These are phyloP conservation scores for Auricularia sp. DNA, from an alignment of 768 basidiomycete species.

Conservation along the genomic window DNA sequence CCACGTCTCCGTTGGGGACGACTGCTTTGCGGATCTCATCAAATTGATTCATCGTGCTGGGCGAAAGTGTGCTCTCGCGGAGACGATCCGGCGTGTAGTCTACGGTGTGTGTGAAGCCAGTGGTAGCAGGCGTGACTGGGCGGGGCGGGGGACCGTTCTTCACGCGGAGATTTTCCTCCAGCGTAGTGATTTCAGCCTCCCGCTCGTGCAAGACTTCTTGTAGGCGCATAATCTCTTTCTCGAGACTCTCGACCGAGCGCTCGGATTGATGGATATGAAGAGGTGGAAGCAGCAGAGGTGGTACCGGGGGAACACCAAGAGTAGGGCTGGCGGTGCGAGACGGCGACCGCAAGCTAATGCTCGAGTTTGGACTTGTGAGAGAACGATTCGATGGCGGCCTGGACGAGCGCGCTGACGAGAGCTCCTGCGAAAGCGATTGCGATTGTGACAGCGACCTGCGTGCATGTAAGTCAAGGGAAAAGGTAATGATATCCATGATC, in stretches of 20 bases:
- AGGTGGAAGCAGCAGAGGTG: slow-evolving; percentile 38
- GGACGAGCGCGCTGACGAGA: slow-evolving; percentile 80
- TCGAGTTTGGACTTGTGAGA: slow-evolving; percentile 27
- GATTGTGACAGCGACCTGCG: slow-evolving; percentile 83
- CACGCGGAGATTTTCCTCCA: slow-evolving; percentile 48
- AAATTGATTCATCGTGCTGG: slow-evolving; percentile 63
- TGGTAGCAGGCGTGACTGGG: background rate
- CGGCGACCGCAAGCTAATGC: slow-evolving; percentile 38
- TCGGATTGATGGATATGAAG: slow-evolving; percentile 28
- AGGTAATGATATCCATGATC: slow-evolving; percentile 13
- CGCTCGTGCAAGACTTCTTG: slow-evolving; percentile 87
- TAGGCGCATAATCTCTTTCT: slow-evolving; percentile 90
- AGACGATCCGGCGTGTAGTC: slow-evolving; percentile 8
- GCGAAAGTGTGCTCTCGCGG: slow-evolving; percentile 40
- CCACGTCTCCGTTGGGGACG: slow-evolving; percentile 32
- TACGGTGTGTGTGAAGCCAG: slow-evolving; percentile 3
- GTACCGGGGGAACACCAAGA: slow-evolving; percentile 6
- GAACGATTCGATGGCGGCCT: slow-evolving; percentile 46
- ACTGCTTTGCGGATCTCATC: slow-evolving; percentile 62
- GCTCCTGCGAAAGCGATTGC: slow-evolving; percentile 94
- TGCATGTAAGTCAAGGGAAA: slow-evolving; percentile 9
- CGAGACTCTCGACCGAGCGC: slow-evolving; percentile 74
- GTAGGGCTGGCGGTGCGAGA: slow-evolving; percentile 40
- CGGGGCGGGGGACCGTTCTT: slow-evolving; percentile 13
- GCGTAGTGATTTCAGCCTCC: slow-evolving; percentile 75